phyloP scores from a whole-genome alignment of 192 early-diverging fungal species.

The Gonapodya prolifera region DNA sequence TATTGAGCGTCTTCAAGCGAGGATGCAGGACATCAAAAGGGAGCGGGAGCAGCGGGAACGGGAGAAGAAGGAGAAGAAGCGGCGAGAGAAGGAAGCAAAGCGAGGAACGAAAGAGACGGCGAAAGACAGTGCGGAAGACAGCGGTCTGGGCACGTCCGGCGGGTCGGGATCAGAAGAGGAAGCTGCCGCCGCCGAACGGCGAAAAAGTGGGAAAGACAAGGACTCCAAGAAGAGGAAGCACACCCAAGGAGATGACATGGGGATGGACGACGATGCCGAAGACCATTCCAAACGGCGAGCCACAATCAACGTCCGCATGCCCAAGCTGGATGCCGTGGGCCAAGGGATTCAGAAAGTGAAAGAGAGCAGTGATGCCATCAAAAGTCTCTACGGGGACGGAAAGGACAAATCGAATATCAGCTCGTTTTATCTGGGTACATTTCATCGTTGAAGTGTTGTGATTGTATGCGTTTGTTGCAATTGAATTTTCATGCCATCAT shows the following conservation, averaged over 20 bases:
- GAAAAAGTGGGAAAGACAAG: slow-evolving; percentile 4
- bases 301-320: not conserved
- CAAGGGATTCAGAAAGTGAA: not conserved
- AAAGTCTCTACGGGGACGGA: not conserved
- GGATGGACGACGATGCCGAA: not conserved
- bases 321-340: not conserved
- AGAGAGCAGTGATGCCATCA: not conserved
- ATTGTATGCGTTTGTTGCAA: no score
- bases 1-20: slow-evolving; percentile 35
- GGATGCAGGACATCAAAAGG: slow-evolving; percentile 39
- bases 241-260: not conserved
- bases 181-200: not conserved
- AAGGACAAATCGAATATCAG: not conserved
- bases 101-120: slow-evolving; percentile 22
- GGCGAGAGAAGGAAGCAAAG: slow-evolving; percentile 28
- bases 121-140: slow-evolving; percentile 21
- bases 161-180: not conserved
- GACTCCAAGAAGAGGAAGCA: slow-evolving; percentile 1
- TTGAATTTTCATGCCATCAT: no score
- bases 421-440: not conserved
- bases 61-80: slow-evolving; percentile 27
- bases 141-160: slow-evolving; percentile 5
- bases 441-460: no score
- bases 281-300: not conserved
- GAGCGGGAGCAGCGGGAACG: slow-evolving; percentile 26